Conservation (phyloP, 768 basidiomycete genomes). For the Phanerodontia chrysosporium region DNA sequence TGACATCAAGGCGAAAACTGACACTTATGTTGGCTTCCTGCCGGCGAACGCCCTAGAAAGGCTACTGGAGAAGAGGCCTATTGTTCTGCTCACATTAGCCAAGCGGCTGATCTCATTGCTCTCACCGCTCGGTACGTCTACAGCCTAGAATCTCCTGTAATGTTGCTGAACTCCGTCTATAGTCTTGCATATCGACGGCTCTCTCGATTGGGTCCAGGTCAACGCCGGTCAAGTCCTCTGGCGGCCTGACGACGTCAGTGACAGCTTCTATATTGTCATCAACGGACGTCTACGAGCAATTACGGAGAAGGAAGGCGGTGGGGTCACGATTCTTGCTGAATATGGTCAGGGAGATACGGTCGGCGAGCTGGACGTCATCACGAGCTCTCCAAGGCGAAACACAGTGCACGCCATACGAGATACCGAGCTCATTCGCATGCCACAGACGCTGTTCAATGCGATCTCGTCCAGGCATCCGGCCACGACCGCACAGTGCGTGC, state of each 20-base stretch:
- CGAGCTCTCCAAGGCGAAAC: conserved; percentile 77
- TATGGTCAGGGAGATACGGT: conserved; percentile 97
- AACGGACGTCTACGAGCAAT: conserved; percentile 94
- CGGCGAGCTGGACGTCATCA: conserved; percentile 97
- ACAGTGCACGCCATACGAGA: conserved; percentile 98
- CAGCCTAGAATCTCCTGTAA: neutral
- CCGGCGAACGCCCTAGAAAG: conserved; percentile 85
- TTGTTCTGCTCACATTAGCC: conserved; percentile 90
- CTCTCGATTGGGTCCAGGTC: conserved; percentile 98
- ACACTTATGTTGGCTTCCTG: conserved; percentile 96
- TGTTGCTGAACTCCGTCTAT: neutral
- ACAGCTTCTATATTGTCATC: conserved; percentile 97
- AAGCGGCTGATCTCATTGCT: conserved; percentile 94
- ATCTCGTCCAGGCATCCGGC: conserved; percentile 89
- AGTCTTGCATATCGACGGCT: conserved; percentile 96
- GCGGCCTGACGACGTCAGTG: conserved; percentile 84
- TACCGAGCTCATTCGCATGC: conserved; percentile 95
- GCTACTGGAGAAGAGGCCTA: conserved; percentile 89
- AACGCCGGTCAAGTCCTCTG: conserved; percentile 93
- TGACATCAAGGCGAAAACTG: conserved; percentile 94
- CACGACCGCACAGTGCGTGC: conserved; percentile 73
- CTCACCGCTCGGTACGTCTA: conserved; percentile 72
- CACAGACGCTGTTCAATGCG: conserved; percentile 95
- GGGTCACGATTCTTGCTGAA: conserved; percentile 81
- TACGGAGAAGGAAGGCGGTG: conserved; percentile 71